phyloP scores from a whole-genome alignment of 192 early-diverging fungal genomes.

The Coemansia aciculifera region DNA sequence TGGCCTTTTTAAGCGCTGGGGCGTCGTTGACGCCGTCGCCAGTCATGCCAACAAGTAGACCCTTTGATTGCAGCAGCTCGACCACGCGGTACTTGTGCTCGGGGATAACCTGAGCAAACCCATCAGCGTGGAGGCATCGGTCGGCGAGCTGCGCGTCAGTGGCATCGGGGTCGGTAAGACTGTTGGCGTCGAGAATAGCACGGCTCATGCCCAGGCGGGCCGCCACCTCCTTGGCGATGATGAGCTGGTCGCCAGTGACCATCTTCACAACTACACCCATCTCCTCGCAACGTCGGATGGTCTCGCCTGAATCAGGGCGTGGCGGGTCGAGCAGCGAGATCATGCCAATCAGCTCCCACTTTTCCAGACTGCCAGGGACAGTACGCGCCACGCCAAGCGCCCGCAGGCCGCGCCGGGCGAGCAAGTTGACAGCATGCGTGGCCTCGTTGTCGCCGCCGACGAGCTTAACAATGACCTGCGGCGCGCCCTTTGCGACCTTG shows the following conservation, averaged over 20 bases:
- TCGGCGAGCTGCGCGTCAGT: slow-evolving; percentile 82
- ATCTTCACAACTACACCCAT: slow-evolving; percentile 93
- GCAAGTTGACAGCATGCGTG: slow-evolving; percentile 75
- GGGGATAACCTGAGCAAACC: slow-evolving; percentile 96
- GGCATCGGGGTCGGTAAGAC: slow-evolving; percentile 75
- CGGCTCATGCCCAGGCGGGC: slow-evolving; percentile 89
- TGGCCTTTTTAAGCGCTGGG: slow-evolving; percentile 95
- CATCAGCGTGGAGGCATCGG: slow-evolving; percentile 84
- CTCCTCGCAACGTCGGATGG: slow-evolving; percentile 79
- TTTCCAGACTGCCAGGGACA: slow-evolving; percentile 60
- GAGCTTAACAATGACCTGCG: slow-evolving; percentile 86
- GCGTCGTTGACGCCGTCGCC: slow-evolving; percentile 99
- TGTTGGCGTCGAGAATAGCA: slow-evolving; percentile 84
- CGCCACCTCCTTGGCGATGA: slow-evolving; percentile 93
- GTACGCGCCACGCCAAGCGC: slow-evolving; percentile 92
- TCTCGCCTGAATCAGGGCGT: slow-evolving; percentile 83
- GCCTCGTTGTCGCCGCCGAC: slow-evolving; percentile 83
- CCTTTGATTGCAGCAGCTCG: slow-evolving; percentile 87
- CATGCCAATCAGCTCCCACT: slow-evolving; percentile 85
- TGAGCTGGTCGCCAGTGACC: slow-evolving; percentile 95
- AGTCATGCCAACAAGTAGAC: slow-evolving; percentile 89
- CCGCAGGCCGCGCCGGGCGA: slow-evolving; percentile 87
- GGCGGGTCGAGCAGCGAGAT: slow-evolving; percentile 90
- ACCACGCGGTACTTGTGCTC: slow-evolving; percentile 99
- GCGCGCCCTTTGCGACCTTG: slow-evolving; percentile 92